Conservation (phyloP, 306 rosid genomes). For the Glycine tomentella region DNA sequence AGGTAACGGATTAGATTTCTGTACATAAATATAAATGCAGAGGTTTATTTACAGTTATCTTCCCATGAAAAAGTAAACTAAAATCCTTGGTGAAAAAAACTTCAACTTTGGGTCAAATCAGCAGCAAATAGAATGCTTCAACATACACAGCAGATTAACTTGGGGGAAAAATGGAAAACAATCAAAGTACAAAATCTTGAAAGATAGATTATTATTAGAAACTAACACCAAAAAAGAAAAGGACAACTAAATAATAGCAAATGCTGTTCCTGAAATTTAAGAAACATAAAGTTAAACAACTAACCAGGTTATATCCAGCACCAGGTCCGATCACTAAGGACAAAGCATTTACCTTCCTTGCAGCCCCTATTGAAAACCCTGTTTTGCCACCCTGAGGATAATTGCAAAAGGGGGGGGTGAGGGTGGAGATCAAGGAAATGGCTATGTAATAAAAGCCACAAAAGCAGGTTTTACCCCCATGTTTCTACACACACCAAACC, state of each 20-base stretch:
- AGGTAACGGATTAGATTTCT: slow-evolving; percentile 84
- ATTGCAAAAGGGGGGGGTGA: slow-evolving; percentile 21
- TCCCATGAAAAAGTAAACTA: slow-evolving; percentile 13
- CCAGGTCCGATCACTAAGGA: slow-evolving; percentile 95
- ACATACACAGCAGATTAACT: no score
- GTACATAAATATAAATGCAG: slow-evolving; percentile 44
- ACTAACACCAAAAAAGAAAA: no score
- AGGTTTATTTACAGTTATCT: background rate
- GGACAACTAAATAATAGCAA: background rate
- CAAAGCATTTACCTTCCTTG: slow-evolving; percentile 67
- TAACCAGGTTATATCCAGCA: slow-evolving; percentile 93
- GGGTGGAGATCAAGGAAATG: slow-evolving; percentile 39
- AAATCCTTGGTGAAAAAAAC: background rate
- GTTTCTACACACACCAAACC: slow-evolving; percentile 37
- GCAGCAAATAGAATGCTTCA: no score
- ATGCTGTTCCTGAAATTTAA: slow-evolving; percentile 20
- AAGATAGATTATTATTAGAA: slow-evolving; percentile 10
- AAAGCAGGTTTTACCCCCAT: slow-evolving; percentile 43
- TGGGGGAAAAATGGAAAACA: no score
- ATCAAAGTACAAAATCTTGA: slow-evolving; percentile 11
- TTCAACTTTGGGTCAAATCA: background rate
- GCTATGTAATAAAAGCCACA: slow-evolving; percentile 39
- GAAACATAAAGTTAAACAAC: slow-evolving; percentile 40
- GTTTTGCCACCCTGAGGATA: slow-evolving; percentile 65
- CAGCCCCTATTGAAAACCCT: slow-evolving; percentile 84